These are phyloP conservation scores for Powellomyces hirtus DNA, from an alignment of 192 early-diverging fungal genomes.

Conservation along the genomic window DNA sequence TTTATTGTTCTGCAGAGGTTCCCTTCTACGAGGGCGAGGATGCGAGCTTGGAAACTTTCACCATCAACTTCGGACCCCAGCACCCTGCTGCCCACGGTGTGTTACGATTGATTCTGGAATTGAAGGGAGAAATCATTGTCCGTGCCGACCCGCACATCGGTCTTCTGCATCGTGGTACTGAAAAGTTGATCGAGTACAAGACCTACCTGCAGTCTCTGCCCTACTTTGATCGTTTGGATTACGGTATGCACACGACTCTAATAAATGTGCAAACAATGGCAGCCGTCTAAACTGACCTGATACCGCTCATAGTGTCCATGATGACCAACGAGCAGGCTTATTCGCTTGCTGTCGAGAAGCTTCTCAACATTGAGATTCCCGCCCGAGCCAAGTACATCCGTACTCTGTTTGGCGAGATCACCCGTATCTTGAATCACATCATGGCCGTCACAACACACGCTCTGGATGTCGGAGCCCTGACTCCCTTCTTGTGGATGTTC, in stretches of 20 bases:
- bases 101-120: conserved; percentile 88
- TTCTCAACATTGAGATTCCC: conserved; percentile 96
- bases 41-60: conserved; percentile 71
- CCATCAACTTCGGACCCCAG: conserved; percentile 99
- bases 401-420: conserved; percentile 96
- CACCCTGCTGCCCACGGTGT: conserved; percentile 99
- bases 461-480: conserved; percentile 96
- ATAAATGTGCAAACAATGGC: not conserved
- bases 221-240: conserved; percentile 98
- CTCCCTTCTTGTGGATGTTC: conserved; percentile 98
- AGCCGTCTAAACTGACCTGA: not conserved
- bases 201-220: conserved; percentile 96
- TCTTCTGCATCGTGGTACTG: conserved; percentile 94
- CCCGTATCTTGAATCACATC: conserved; percentile 96
- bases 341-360: conserved; percentile 95
- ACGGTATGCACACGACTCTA: conserved; percentile 42
- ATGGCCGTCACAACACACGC: conserved; percentile 97
- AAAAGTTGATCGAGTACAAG: conserved; percentile 99
- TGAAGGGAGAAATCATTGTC: conserved; percentile 88
- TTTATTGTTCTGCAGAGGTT: conserved; percentile 30
- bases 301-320: conserved; percentile 75
- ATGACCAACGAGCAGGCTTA: conserved; percentile 99
- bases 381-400: conserved; percentile 91
- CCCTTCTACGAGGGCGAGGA: conserved; percentile 46
- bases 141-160: conserved; percentile 97